A percentile compares a stretch with the other conserved stretches of the same genome.
phyloP scores from a whole-genome alignment of 2,329 filamentous ascomycete genomes.

The Hymenoscyphus albidus region DNA sequence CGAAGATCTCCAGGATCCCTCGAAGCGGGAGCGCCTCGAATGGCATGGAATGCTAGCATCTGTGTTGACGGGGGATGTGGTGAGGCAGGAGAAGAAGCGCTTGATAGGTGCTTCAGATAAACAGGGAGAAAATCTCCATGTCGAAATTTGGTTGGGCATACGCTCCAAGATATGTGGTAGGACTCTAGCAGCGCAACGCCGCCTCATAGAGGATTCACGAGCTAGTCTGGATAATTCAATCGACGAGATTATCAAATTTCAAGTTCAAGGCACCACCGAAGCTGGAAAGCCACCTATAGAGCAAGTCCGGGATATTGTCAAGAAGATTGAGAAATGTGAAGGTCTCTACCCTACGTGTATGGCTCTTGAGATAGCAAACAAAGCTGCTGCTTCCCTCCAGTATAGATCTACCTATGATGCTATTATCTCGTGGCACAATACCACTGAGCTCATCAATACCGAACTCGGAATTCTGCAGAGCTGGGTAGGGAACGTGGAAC shows the following conservation, averaged over 20 bases:
- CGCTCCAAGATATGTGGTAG: slow-evolving; percentile 80
- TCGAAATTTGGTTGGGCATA: slow-evolving; percentile 83
- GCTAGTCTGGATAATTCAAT: slow-evolving; percentile 68
- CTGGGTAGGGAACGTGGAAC: slow-evolving; percentile 94
- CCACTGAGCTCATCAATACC: slow-evolving; percentile 91
- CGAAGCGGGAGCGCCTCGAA: slow-evolving; percentile 85
- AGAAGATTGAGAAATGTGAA: slow-evolving; percentile 87
- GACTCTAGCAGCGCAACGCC: slow-evolving; percentile 76
- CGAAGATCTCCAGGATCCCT: slow-evolving; percentile 84
- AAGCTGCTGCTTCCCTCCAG: slow-evolving; percentile 68
- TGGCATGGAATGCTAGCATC: slow-evolving; percentile 98
- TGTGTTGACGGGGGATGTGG: slow-evolving; percentile 92
- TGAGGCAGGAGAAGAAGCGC: slow-evolving; percentile 96
- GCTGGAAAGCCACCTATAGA: slow-evolving; percentile 79
- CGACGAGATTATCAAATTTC: slow-evolving; percentile 87
- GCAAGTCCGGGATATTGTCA: slow-evolving; percentile 85
- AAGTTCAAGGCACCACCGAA: slow-evolving; percentile 90
- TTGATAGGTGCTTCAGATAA: slow-evolving; percentile 72
- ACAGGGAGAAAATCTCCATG: slow-evolving; percentile 61
- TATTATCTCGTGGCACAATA: slow-evolving; percentile 95
- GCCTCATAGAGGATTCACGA: slow-evolving; percentile 83
- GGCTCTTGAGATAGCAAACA: slow-evolving; percentile 70
- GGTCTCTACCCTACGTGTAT: slow-evolving; percentile 77
- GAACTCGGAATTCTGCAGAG: slow-evolving; percentile 86
- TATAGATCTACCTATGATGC: slow-evolving; percentile 84